These are phyloP conservation scores for Sophora flavescens DNA, from an alignment of 306 rosid genomes.

Conservation along the genomic window DNA sequence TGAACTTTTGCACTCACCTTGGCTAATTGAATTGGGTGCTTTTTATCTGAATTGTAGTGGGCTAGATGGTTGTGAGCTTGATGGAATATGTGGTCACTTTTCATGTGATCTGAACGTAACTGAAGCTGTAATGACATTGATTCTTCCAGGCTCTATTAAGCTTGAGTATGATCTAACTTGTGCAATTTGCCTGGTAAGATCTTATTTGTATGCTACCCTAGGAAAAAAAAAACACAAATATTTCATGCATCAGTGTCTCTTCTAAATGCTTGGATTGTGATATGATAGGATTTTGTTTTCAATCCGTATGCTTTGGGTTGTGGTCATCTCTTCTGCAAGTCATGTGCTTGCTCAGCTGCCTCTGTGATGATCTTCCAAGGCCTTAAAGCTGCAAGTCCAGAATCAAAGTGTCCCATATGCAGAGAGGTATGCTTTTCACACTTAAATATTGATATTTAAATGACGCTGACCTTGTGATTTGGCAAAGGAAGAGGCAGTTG, in stretches of 20 bases:
- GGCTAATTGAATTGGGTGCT: conserved; percentile 94
- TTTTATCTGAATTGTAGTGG: conserved; percentile 75
- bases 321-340: conserved; percentile 92
- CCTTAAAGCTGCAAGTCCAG: conserved; percentile 67
- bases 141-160: conserved; percentile 74
- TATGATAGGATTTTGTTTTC: conserved; percentile 72
- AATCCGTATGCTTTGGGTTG: conserved; percentile 89
- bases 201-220: conserved; percentile 27
- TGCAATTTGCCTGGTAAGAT: conserved; percentile 90
- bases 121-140: conserved; percentile 65
- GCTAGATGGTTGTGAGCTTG: conserved; percentile 51
- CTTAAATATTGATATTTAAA: conserved; percentile 8
- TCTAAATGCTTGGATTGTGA: conserved; percentile 33
- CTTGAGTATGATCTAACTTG: conserved; percentile 81
- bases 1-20: conserved; percentile 89
- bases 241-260: conserved; percentile 30
- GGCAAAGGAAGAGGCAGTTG: neutral
- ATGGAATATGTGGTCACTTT: conserved; percentile 64
- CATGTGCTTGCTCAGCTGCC: conserved; percentile 93
- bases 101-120: conserved; percentile 59
- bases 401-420: conserved; percentile 87
- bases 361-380: conserved; percentile 82
- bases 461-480: neutral
- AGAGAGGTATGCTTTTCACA: conserved; percentile 75
- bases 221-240: neutral